These are phyloP conservation scores for Talaromyces amestolkiae DNA, from an alignment of 2,329 filamentous ascomycete genomes.

Conservation along the genomic window DNA sequence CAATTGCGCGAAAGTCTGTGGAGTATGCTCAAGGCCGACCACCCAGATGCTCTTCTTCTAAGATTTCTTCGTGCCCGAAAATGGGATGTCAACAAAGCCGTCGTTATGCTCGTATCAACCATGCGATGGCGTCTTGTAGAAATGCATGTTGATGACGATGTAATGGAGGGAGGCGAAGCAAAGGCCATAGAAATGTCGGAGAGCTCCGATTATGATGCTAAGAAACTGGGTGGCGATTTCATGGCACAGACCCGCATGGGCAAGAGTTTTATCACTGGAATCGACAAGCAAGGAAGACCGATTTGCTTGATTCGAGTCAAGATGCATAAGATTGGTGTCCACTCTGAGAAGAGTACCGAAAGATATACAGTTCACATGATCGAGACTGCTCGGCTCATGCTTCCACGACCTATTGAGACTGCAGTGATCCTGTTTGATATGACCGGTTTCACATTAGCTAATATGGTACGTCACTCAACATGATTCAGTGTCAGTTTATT, in stretches of 20 bases:
- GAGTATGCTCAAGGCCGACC: constrained; percentile 92
- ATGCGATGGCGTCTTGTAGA: constrained; percentile 86
- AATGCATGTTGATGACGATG: constrained; percentile 83
- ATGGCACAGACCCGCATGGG: constrained; percentile 80
- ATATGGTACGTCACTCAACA: constrained; percentile 64
- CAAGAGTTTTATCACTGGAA: constrained; percentile 88
- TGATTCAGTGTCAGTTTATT: neutral
- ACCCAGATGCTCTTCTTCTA: constrained; percentile 80
- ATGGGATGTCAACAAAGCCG: constrained; percentile 90
- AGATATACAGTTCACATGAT: constrained; percentile 91
- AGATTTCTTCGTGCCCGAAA: constrained; percentile 86
- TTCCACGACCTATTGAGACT: constrained; percentile 80
- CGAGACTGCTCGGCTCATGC: constrained; percentile 83
- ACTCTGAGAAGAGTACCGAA: constrained; percentile 78
- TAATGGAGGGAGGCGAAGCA: constrained; percentile 74
- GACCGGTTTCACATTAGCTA: constrained; percentile 87
- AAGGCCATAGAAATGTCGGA: constrained; percentile 61
- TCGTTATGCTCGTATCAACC: constrained; percentile 91
- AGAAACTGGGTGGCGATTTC: constrained; percentile 74
- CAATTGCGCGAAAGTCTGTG: constrained; percentile 79
- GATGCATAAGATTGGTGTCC: constrained; percentile 77
- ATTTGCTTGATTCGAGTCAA: constrained; percentile 82
- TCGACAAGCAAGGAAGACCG: constrained; percentile 78
- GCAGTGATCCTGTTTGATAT: constrained; percentile 95
- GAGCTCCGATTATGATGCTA: constrained; percentile 58